These are phyloP conservation scores for Coemansia biformis DNA, from an alignment of 192 early-diverging fungal species.

Conservation along the genomic window DNA sequence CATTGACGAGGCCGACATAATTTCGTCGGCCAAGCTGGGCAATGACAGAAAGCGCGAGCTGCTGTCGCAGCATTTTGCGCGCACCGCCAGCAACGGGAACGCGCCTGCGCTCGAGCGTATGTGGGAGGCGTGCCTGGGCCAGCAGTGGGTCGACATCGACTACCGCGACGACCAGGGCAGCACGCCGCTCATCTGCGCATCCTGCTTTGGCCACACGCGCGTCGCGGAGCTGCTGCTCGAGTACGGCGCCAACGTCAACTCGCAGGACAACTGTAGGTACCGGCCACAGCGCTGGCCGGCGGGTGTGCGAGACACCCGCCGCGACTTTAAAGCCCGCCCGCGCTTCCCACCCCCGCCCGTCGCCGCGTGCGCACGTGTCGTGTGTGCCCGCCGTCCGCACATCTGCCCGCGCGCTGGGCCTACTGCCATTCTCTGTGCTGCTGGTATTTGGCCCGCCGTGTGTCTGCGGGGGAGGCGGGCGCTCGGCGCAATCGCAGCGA, in stretches of 20 bases:
- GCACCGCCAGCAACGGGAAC: constrained; percentile 72
- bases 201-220: constrained; percentile 77
- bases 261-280: constrained; percentile 71
- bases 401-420: too few species aligned
- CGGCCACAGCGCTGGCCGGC: too few species aligned
- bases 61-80: constrained; percentile 61
- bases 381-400: too few species aligned
- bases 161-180: constrained; percentile 80
- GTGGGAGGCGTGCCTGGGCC: constrained; percentile 52
- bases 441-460: too few species aligned
- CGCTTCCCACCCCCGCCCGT: too few species aligned
- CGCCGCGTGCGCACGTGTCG: too few species aligned
- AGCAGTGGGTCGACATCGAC: constrained; percentile 68
- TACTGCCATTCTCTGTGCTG: too few species aligned
- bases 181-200: constrained; percentile 81
- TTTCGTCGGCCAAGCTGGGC: constrained; percentile 36
- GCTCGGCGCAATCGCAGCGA: too few species aligned
- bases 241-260: constrained; percentile 69
- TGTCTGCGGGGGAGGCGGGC: too few species aligned
- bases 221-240: constrained; percentile 66
- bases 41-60: constrained; percentile 54
- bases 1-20: constrained; percentile 33
- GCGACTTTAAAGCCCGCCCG: too few species aligned
- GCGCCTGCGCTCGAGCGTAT: constrained; percentile 56
- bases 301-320: too few species aligned